These are phyloP conservation scores for Solanum pennellii DNA, from an alignment of 257 asterid species.

Conservation along the genomic window DNA sequence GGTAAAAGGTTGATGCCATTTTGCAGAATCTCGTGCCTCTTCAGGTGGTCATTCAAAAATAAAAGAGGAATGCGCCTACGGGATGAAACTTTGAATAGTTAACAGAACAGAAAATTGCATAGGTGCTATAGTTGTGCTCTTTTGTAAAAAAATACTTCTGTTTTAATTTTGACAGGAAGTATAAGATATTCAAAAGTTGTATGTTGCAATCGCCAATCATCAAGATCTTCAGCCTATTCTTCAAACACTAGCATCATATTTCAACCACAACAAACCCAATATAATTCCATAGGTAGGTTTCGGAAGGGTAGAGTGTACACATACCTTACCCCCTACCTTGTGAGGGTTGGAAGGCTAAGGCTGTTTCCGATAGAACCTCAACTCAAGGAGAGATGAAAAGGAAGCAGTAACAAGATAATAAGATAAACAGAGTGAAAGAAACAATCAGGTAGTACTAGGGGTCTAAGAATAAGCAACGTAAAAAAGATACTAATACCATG, in stretches of 20 bases:
- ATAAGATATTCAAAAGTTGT: background rate
- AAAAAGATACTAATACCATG: background rate
- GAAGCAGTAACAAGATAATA: background rate
- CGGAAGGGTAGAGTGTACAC: background rate
- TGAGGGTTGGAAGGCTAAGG: background rate
- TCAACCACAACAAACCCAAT: background rate
- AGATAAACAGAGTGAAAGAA: background rate
- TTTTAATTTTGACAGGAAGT: background rate
- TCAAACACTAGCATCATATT: background rate
- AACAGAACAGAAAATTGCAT: background rate
- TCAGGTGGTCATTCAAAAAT: background rate
- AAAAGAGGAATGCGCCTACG: background rate
- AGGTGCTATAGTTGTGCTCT: background rate
- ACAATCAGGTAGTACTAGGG: background rate
- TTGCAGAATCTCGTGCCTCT: background rate
- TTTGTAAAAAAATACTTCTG: background rate
- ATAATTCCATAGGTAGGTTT: background rate
- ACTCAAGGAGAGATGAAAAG: background rate
- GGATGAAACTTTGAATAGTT: background rate
- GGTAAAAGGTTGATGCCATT: background rate
- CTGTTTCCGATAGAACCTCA: background rate
- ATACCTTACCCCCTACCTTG: background rate
- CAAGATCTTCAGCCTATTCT: background rate
- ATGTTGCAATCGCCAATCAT: background rate
- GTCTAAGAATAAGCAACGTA: background rate